Conservation (phyloP, 1,284 basidiomycete genomes). For the Cerioporus squamosus region DNA sequence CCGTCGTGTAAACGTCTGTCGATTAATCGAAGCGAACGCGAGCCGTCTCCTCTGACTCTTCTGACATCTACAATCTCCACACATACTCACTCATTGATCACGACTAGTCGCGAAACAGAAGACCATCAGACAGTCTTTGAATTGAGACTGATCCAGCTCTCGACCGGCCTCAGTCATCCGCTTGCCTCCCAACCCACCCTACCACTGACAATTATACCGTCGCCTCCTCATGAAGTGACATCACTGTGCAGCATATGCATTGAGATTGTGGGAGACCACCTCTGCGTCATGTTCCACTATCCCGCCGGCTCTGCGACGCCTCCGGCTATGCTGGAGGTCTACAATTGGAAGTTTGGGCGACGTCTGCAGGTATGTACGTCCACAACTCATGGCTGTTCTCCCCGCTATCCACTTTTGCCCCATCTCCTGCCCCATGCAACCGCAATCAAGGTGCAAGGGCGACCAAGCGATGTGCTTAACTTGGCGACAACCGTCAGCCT, state of each 20-base stretch:
- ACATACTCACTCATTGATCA: not conserved
- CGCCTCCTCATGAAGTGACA: conserved; percentile 2
- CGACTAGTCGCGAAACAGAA: conserved; percentile 13
- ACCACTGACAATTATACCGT: conserved; percentile 20
- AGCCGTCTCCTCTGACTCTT: too few relatives aligned
- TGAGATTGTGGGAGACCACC: conserved; percentile 49
- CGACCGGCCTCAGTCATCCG: conserved; percentile 46
- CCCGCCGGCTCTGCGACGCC: conserved; percentile 13
- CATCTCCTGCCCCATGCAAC: too few relatives aligned
- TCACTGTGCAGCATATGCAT: conserved; percentile 42
- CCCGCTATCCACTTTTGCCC: too few relatives aligned
- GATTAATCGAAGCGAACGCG: too few relatives aligned
- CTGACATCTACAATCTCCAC: too few relatives aligned
- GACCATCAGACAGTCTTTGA: conserved; percentile 24
- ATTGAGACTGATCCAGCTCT: conserved; percentile 43
- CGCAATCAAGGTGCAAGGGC: too few relatives aligned
- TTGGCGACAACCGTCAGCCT: too few relatives aligned
- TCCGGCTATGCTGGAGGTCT: conserved; percentile 39
- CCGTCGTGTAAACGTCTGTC: too few relatives aligned
- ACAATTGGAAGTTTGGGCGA: conserved; percentile 46
- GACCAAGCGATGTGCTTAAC: too few relatives aligned
- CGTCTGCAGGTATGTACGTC: conserved; percentile 38
- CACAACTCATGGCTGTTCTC: too few relatives aligned
- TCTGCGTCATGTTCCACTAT: conserved; percentile 31
- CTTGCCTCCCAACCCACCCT: conserved; percentile 41